Base-by-base conservation (phyloP, 2,329 filamentous ascomycete species). In the Colletotrichum sp. region DNA sequence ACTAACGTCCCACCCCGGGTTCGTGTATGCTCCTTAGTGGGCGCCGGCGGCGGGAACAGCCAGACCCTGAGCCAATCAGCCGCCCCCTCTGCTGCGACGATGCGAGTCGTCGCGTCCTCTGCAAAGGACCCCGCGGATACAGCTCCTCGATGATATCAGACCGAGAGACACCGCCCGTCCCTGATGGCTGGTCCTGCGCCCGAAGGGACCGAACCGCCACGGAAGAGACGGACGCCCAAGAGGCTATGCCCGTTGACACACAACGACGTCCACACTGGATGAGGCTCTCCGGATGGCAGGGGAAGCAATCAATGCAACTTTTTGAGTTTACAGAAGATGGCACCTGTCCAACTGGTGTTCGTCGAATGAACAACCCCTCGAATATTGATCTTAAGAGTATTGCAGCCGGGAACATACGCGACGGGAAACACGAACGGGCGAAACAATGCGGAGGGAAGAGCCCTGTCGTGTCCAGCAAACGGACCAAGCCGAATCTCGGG, bases 21-120 rank as follows among this genome's bases (percentile, higher is more conserved):
- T 75, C 73, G 73, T 75, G 62, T 72, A 72, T 67, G 55, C 69
- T 43, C 64, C 61, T 52, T 30, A 74, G 72, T 74, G 72, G 72
- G 56, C 32, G 71, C 58, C 34, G 66, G 66, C 58, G 52, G 58
- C 66, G 65, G 71, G 38, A 73, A 70, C 26, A 61, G 60, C 30
- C 61, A 56, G 58, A 34, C 26, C 62, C 18, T 67, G 30, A 7
- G 30, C 66, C 56, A 70, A 70, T 56, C 21, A 62, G 36, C 30
- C 28, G 15, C 9, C 12, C 28, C 43, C 48, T 28, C 16, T 26
- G 36, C 18, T 66, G 24, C 24, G n/a, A 36, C 38, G 24, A 66
- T 70, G 67, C 43, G 15, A 65, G 66, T 66, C 48, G 43, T 60
- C 66, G 48, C 60, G 58, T 71, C 61, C 60, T 34, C 61, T 65